phyloP scores from a whole-genome alignment of 2,329 filamentous ascomycete species.

The Cladobotryum protrusum region DNA sequence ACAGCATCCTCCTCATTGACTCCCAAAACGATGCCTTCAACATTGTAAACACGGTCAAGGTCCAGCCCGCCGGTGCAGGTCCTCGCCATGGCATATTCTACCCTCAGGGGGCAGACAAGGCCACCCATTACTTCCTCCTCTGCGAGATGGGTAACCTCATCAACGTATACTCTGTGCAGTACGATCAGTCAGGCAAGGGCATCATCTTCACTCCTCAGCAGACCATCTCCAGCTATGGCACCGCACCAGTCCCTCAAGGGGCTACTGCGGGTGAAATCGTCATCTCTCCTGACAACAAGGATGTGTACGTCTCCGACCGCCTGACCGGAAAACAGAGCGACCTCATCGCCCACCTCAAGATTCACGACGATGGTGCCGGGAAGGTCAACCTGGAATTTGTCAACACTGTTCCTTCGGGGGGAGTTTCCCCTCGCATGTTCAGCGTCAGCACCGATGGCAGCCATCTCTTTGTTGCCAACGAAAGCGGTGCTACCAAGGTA shows the following conservation, averaged over 20 bases:
- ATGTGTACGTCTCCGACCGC: conserved; percentile 48
- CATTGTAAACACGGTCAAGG: conserved; percentile 27
- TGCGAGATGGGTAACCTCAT: conserved; percentile 42
- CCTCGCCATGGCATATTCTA: conserved; percentile 48
- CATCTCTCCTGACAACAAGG: conserved; percentile 33
- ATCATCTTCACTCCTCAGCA: conserved; percentile 32
- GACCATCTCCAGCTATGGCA: conserved; percentile 36
- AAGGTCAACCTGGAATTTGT: conserved; percentile 27
- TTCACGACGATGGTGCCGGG: conserved; percentile 20
- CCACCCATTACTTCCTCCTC: conserved; percentile 41
- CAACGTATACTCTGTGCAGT: conserved; percentile 36
- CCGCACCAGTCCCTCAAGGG: conserved; percentile 24
- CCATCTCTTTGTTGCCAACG: conserved; percentile 43
- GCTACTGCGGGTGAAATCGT: conserved; percentile 42
- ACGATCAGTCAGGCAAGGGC: conserved; percentile 22
- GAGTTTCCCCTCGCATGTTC: conserved; percentile 42
- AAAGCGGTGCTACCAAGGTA: conserved; percentile 34
- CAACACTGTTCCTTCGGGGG: conserved; percentile 29
- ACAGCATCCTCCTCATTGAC: conserved; percentile 42
- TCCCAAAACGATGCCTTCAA: conserved; percentile 33
- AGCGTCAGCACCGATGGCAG: conserved; percentile 30
- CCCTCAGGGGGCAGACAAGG: conserved; percentile 24
- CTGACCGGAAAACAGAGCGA: conserved; percentile 39
- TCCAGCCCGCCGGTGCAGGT: conserved; percentile 35
- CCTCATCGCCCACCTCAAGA: conserved; percentile 41